These are phyloP conservation scores for Selenicereus undatus DNA, from an alignment of 148 eudicot species.

Conservation along the genomic window DNA sequence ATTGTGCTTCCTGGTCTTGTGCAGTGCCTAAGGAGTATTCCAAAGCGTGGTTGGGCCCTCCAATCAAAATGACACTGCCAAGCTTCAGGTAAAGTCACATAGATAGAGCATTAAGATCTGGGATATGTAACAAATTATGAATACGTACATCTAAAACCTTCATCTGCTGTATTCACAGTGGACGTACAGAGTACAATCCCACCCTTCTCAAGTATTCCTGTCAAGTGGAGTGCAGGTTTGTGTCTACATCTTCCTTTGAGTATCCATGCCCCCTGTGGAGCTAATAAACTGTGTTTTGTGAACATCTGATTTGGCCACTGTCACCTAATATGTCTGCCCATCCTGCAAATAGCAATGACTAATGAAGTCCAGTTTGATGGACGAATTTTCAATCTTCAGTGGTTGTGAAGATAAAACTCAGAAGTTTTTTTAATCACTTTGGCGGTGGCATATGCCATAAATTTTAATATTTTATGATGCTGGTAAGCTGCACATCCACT, in stretches of 20 bases:
- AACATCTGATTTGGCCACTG: neutral
- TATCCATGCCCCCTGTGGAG: neutral
- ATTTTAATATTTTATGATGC: too few relatives aligned
- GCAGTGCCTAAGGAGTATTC: slow-evolving; percentile 38
- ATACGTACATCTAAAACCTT: slow-evolving; percentile 3
- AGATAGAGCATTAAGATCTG: slow-evolving; percentile 1
- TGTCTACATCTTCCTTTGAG: neutral
- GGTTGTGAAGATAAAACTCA: too few relatives aligned
- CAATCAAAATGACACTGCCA: slow-evolving; percentile 71
- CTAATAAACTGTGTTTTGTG: neutral
- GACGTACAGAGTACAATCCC: slow-evolving; percentile 62
- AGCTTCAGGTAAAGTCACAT: slow-evolving; percentile 62
- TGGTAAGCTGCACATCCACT: too few relatives aligned
- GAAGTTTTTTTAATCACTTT: too few relatives aligned
- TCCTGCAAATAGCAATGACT: neutral
- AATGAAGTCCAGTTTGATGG: neutral
- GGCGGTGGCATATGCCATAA: too few relatives aligned
- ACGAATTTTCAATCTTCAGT: neutral
- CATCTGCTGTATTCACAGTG: slow-evolving; percentile 43
- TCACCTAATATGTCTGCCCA: neutral
- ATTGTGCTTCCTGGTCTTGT: slow-evolving; percentile 7
- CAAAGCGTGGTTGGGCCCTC: slow-evolving; percentile 62
- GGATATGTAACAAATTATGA: neutral
- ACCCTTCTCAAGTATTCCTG: slow-evolving; percentile 76
- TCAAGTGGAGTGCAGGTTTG: slow-evolving; percentile 82